Evolutionary conservation across 2,329 filamentous ascomycete genomes (phyloP), one percentile per base, ranked within the genome.

Genomic region (Penicillium occitanis): DNA sequence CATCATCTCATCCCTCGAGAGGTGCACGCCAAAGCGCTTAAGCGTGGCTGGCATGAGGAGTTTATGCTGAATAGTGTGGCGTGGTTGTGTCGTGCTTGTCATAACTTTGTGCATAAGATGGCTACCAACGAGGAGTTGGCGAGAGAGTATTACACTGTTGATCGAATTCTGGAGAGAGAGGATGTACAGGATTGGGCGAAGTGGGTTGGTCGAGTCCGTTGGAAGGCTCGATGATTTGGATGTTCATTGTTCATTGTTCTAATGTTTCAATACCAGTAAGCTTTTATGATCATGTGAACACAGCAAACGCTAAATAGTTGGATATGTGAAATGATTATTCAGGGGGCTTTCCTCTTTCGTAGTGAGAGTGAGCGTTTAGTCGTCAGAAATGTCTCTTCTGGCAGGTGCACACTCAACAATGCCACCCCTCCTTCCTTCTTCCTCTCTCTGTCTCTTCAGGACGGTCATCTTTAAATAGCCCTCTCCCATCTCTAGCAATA

Each of bases 31-130:
- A 92, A 92, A 74, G 91, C 86, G 3, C 75, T 92, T 46, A 92
- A 91, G 81, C 83, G 91, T 50, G 90, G 90, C 0, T 96, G 92
- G 92, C 91, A 93, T 80, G 84, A 85, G 3, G 86, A 88, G 68
- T 90, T 91, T 76, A 86, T 88, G 78, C 76, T 96, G 76, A 87
- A 91, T 72, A 92, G 88, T 74, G 92, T 95, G 22, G 92, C 92
- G 13, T 96, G 92, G 92, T 78, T 96, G 70, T 96, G 92, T 77
- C 84, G 91, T 60, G 90, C 91, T 2, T 96, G 92, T 73, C 92
- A 96, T 80, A 87, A 85, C 50, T 93, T 92, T 74, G 91, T 96
- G 75, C 92, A 96, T 80, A 81, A 87, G 46, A 86, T 93, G 73
- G 89, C 87, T 40, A 83, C 80, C 4, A 92, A 95, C 74, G 92